phyloP scores from a whole-genome alignment of 2,329 filamentous ascomycete genomes.

The Waltergamsia citrina region DNA sequence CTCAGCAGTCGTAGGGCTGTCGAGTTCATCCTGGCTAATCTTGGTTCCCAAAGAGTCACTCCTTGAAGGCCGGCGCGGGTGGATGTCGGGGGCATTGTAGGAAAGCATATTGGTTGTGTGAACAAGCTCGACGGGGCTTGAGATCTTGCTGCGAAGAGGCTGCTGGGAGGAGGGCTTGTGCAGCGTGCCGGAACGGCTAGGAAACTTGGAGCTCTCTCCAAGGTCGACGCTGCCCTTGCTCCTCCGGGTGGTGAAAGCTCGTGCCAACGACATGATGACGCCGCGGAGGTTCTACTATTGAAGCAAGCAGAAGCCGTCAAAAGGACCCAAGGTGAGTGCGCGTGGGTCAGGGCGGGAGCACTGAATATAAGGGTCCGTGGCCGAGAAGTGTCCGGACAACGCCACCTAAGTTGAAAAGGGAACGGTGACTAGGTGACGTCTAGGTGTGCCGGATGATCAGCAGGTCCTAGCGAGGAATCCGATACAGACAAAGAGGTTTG shows the following conservation, averaged over 20 bases:
- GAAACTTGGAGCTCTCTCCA: constrained; percentile 25
- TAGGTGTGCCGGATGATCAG: neutral
- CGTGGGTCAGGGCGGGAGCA: neutral
- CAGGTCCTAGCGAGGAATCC: neutral
- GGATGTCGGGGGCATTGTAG: constrained; percentile 84
- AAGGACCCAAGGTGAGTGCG: neutral
- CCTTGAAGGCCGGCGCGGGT: constrained; percentile 35
- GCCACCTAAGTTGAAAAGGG: neutral
- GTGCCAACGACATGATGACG: constrained; percentile 44
- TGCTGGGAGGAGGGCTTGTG: constrained; percentile 30
- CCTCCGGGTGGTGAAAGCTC: constrained; percentile 64
- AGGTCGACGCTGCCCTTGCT: constrained; percentile 42
- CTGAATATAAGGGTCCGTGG: neutral
- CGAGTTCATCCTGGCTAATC: constrained; percentile 60
- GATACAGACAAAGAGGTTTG: too few species aligned
- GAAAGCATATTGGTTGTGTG: constrained; percentile 95
- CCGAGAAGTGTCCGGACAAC: too few species aligned
- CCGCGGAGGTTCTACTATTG: neutral
- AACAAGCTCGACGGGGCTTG: constrained; percentile 73
- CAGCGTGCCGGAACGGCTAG: constrained; percentile 39
- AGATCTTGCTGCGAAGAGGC: constrained; percentile 64
- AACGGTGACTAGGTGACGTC: neutral
- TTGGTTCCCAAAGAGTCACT: constrained; percentile 34
- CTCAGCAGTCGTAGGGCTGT: constrained; percentile 34
- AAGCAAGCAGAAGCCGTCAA: neutral